A percentile compares a stretch with the other conserved stretches of the same genome.
phyloP scores from a whole-genome alignment of 306 rosid genomes.

The Calophaca sinica region DNA sequence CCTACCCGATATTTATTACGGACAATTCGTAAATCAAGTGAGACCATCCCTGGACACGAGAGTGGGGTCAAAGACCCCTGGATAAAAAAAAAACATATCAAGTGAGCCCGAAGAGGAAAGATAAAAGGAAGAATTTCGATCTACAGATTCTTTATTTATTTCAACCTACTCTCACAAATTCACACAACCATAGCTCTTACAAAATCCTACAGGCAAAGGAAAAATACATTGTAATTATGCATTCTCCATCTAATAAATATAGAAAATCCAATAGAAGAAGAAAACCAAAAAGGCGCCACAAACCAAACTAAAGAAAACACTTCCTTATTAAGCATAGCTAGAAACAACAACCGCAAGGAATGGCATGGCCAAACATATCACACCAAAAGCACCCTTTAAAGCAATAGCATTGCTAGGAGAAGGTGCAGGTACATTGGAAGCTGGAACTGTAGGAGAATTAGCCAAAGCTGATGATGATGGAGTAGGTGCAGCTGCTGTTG shows the following conservation, averaged over 20 bases:
- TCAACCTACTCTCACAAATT: background rate
- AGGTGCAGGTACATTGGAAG: slow-evolving; percentile 53
- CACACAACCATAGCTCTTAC: slow-evolving; percentile 3
- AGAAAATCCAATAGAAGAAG: slow-evolving; percentile 32
- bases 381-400: slow-evolving; percentile 40
- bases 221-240: slow-evolving; percentile 3
- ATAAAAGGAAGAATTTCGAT: background rate
- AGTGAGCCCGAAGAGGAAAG: too few relatives aligned
- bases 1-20: too few relatives aligned
- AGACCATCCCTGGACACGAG: too few relatives aligned
- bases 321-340: slow-evolving; percentile 35
- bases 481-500: slow-evolving; percentile 50
- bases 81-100: too few relatives aligned
- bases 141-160: slow-evolving; percentile 16
- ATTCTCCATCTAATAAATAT: too few relatives aligned
- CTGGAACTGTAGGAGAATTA: slow-evolving; percentile 39
- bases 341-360: slow-evolving; percentile 46
- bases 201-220: slow-evolving; percentile 30
- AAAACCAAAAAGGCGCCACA: slow-evolving; percentile 5
- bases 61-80: too few relatives aligned
- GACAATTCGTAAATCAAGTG: too few relatives aligned
- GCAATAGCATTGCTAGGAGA: slow-evolving; percentile 53
- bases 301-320: slow-evolving; percentile 22
- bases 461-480: slow-evolving; percentile 52
- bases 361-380: slow-evolving; percentile 48